Evolutionary conservation across 441 rosid genomes (phyloP).

Genomic region (Populus hybrid): DNA sequence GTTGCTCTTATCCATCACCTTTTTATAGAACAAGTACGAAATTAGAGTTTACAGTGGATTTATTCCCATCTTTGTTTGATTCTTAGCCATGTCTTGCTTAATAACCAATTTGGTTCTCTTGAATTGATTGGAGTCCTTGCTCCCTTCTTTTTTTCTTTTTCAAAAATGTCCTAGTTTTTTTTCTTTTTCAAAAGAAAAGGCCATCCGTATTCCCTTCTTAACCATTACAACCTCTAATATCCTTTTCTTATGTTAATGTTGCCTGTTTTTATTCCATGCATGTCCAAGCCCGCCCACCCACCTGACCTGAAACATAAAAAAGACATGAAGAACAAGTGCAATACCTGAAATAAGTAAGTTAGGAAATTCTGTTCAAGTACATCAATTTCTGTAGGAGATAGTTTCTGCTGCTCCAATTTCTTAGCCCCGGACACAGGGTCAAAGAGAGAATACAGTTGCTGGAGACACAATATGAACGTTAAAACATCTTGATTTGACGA

Average conservation of each 20-base stretch:
- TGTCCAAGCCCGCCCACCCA: background rate
- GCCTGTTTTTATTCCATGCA: background rate
- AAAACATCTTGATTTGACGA: conserved; percentile 16
- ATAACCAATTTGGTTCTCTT: background rate
- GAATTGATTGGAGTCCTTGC: background rate
- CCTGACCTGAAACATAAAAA: background rate
- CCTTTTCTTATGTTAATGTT: background rate
- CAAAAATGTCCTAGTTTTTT: background rate
- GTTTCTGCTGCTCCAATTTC: conserved; percentile 67
- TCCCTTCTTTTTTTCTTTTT: no score
- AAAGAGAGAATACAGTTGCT: conserved; percentile 83
- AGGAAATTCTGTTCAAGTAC: conserved; percentile 72
- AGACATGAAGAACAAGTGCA: conserved; percentile 3
- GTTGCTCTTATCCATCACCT: conserved; percentile 93
- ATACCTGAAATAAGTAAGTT: conserved; percentile 65
- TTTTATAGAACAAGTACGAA: conserved; percentile 6
- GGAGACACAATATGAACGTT: conserved; percentile 19
- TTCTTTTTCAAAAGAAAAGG: conserved; percentile 41
- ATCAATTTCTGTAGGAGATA: conserved; percentile 57
- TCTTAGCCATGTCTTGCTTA: background rate
- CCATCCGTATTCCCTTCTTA: background rate
- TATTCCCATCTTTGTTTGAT: background rate
- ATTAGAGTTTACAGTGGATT: background rate
- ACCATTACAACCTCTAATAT: background rate
- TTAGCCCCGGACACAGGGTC: conserved; percentile 72